Base-by-base conservation (phyloP, 2,329 filamentous ascomycete species). In the Westerdykella ornata region DNA sequence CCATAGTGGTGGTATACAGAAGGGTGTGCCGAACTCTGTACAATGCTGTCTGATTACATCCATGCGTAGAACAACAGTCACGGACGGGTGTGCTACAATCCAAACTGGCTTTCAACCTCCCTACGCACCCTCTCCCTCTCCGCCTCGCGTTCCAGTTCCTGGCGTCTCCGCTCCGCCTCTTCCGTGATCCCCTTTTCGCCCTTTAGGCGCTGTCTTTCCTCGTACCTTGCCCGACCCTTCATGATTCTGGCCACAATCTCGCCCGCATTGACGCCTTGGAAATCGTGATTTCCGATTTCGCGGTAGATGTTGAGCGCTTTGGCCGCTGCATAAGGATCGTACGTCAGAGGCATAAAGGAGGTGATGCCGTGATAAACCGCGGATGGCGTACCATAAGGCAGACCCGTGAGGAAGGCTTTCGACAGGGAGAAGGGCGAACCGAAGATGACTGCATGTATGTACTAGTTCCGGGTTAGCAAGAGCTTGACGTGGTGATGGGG, bases 291-390 rank as follows among this genome's bases (percentile, higher is more conserved):
- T 9, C 78, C 77, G 32, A 95, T 82, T 62, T 94, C 80, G 31
- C 73, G 76, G 72, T 94, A 95, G 60, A 98, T 88, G 26, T 84
- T 83, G 73, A 95, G 80, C 36, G 75, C 72, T 67, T 89, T 92
- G 39, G 88, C 82, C 12, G 81, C 86, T 19, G 75, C 73, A 69
- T 97, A 96, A 2, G 71, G 67, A 51, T 76, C 72, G 54, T 66
- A 66, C 29, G 65, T 81, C 62, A 59, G 62, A 1, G 81, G 85
- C 72, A 94, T 92, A 64, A 95, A 96, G 11, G 85, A 78, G 0
- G 92, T 98, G 5, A 88, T 88, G n/a, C 92, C 92, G 68, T 98
- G 92, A 67, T 97, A 98, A 46, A 98, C 86, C 19, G 81, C 84
- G 55, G 83, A 75, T 12, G 88, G 86, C 4, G 76, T 77, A 41